Percentiles rank a stretch among this genome's conserved stretches.
Evolutionary conservation across 441 rosid species (phyloP).

Genomic region (Pelargonium exstipulatum): DNA sequence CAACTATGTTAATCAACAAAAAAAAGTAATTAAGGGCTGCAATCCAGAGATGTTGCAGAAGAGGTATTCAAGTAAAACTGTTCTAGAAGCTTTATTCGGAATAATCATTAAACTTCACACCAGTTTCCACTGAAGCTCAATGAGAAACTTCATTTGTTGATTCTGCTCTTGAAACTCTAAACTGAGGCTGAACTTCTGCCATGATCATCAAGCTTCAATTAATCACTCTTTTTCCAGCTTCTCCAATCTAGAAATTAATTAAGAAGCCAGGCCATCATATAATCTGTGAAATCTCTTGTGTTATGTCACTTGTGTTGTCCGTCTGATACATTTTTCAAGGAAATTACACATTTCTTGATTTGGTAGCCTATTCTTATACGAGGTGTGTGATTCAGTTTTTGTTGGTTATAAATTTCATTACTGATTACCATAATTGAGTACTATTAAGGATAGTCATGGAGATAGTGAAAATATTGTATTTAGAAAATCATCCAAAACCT

Average conservation of each 20-base stretch:
- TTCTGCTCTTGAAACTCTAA: neutral
- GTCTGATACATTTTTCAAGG: neutral
- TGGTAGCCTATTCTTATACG: too few relatives aligned
- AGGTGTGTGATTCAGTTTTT: neutral
- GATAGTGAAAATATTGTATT: neutral
- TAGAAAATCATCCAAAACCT: neutral
- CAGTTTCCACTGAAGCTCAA: slow-evolving; percentile 2
- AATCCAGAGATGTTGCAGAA: neutral
- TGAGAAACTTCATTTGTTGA: neutral
- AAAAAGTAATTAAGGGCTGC: neutral
- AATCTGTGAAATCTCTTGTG: neutral
- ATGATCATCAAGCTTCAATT: neutral
- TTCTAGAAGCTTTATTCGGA: neutral
- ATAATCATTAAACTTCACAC: neutral
- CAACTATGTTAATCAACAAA: neutral
- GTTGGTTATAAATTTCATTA: neutral
- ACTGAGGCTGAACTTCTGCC: slow-evolving; percentile 4
- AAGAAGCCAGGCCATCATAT: neutral
- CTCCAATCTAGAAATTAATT: neutral
- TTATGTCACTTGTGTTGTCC: neutral
- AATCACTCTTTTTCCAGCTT: neutral
- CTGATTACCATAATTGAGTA: neutral
- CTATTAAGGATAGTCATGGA: neutral
- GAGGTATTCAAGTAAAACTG: neutral
- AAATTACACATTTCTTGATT: too few relatives aligned